Evolutionary conservation across 1,284 basidiomycete species (phyloP), one percentile per base, ranked within the genome.

Genomic region (Ceratobasidium sp.): DNA sequence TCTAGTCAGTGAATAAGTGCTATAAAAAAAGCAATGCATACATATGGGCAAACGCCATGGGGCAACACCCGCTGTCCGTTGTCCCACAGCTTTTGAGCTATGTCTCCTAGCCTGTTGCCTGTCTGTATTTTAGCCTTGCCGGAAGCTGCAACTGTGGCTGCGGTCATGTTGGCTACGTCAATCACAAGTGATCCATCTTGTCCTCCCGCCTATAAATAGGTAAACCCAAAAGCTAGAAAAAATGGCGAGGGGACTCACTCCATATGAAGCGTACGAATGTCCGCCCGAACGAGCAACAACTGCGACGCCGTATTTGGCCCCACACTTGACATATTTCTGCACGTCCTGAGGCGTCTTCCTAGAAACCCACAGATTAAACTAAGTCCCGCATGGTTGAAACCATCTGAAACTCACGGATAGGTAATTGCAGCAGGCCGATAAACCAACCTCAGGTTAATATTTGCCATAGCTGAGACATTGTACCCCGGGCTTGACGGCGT

Each of bases 221-320:
- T n/a, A 23, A 11, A 23, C 23, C 55, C n/a, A 35, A 16, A 9
- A 30, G 26, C 47, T 57, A 23, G 16, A n/a, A n/a, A n/a, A 30
- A 14, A 23, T 21, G 8, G 5, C n/a, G 26, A 46, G 2, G 52
- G n/a, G 38, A 54, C 8, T 2, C 9, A 44, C 57, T 35, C 73
- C 75, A 52, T 75, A 77, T 3, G 72, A 73, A 30, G 75, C 75
- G 28, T 76, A 76, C 14, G 73, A 74, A 46, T 77, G 76, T 21
- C 76, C 76, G 3, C 76, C 76, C 16, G 76, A 77, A 30, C 75
- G 64, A 9, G 72, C 72, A 21, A 74, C 73, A 4, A 77, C 75
- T 8, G 76, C 41, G 14, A 75, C 41, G 1, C 67, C 67, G 13
- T 38, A 58, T 16, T 26, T 28, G 9, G 75, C 59, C n/a, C 61